Evolutionary conservation across 257 asterid genomes (phyloP).

Genomic region (Gentiana straminea): DNA sequence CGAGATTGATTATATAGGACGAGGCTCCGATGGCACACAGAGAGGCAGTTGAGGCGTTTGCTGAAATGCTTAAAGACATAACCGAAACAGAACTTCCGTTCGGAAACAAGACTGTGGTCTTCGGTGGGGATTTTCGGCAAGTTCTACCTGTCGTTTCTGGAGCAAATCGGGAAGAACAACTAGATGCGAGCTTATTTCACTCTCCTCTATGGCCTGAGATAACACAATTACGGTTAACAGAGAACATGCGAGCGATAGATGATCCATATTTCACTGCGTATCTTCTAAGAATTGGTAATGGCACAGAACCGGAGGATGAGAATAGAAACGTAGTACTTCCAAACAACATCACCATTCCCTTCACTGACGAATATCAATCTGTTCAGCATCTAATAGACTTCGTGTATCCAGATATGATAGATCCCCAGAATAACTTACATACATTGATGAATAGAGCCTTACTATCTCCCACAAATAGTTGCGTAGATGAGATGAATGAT

Average conservation of each 20-base stretch:
- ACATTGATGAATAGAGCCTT: not conserved
- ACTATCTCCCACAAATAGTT: not conserved
- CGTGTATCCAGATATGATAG: not conserved
- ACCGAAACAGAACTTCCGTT: too few species aligned
- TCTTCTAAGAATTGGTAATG: not conserved
- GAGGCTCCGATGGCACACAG: too few species aligned
- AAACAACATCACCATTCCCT: not conserved
- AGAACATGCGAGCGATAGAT: not conserved
- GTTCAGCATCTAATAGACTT: not conserved
- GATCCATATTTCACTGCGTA: not conserved
- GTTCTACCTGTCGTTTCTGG: not conserved
- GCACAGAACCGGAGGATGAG: not conserved
- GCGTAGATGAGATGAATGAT: not conserved
- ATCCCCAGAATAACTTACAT: not conserved
- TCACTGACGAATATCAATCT: not conserved
- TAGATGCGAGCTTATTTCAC: not conserved
- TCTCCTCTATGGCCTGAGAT: not conserved
- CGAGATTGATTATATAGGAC: too few species aligned
- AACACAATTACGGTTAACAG: not conserved
- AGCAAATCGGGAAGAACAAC: not conserved
- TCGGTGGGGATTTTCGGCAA: not conserved
- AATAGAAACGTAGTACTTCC: not conserved
- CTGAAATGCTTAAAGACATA: too few species aligned
- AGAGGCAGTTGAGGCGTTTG: too few species aligned
- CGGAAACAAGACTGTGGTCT: too few species aligned